Evolutionary conservation across 106 monocot species (phyloP), one percentile per base, ranked within the genome.

Genomic region (Dactylorhiza incarnata): DNA sequence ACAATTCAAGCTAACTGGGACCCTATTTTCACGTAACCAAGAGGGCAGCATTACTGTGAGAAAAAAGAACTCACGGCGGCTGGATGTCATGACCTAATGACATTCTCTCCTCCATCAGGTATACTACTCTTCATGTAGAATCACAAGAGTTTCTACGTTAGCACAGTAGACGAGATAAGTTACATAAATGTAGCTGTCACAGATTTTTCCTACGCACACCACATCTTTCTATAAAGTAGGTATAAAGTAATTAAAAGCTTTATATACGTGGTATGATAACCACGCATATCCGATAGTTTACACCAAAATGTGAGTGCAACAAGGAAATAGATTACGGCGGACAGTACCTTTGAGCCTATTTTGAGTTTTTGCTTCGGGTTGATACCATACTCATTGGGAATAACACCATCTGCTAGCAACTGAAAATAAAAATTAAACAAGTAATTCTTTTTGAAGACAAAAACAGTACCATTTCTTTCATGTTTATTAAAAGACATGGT

Each of bases 361-460:
- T 86, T 91, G 48, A 99, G 86, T 86, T 94, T 99, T 20, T 99
- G 97, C 82, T 84, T 86, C 78, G 97, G 94, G 79, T 99, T 94
- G 55, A 99, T 94, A 9, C 97, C 97, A 75, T 99, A 99, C 45
- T 99, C 97, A 67, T 94, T 99, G 22, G 97, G 97, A 82, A 99
- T 99, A 23, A 99, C 97, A 69, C 94, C 91, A 91, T 99, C 97
- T 63, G 97, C 97, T 80, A 99, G 94, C 72, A 89, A 74, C 97
- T 99, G 82, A 29, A 76, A 84, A 63, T 68, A 22, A 22, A 72
- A 72, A 8, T 8, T 17, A 2, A 63, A 25, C 25, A 0, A 29
- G 9, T 65, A 37, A 26, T 65, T 7, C 9, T 29, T 29, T 65
- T 20, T 65, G 65, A 29, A 29, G 65, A 65, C 25, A 26, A 65